A percentile compares a stretch with the other conserved stretches of the same genome.
These are phyloP conservation scores for Paxillus ammoniavirescens DNA, from an alignment of 768 basidiomycete species.

Conservation along the genomic window DNA sequence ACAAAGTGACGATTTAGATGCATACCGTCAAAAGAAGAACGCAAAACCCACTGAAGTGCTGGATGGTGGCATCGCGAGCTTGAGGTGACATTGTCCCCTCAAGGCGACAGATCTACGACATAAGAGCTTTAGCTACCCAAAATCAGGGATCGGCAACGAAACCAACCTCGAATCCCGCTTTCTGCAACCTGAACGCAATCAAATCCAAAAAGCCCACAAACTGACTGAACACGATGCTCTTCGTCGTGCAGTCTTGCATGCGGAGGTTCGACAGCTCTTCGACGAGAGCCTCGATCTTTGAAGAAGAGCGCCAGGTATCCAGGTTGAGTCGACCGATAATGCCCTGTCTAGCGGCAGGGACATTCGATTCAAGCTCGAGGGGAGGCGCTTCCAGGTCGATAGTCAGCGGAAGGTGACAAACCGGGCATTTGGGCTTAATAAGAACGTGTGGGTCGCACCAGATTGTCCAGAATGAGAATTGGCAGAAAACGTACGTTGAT, in stretches of 20 bases:
- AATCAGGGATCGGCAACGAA: not conserved
- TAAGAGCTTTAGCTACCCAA: not conserved
- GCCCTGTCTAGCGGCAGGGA: constrained; percentile 65
- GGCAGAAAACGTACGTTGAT: constrained; percentile 44
- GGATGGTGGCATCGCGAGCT: constrained; percentile 90
- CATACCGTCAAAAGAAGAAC: not conserved
- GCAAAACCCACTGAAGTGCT: constrained; percentile 76
- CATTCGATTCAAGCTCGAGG: constrained; percentile 71
- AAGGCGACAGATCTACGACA: constrained; percentile 77
- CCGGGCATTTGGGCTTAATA: constrained; percentile 83
- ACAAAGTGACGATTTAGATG: not conserved
- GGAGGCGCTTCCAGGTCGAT: constrained; percentile 97
- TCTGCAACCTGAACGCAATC: constrained; percentile 89
- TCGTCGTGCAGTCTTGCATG: constrained; percentile 83
- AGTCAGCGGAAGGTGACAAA: constrained; percentile 88
- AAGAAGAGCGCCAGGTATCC: constrained; percentile 90
- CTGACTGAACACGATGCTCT: constrained; percentile 96
- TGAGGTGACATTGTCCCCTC: constrained; percentile 98
- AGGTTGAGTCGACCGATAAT: constrained; percentile 90
- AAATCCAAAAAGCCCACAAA: constrained; percentile 93
- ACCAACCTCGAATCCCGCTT: constrained; percentile 84
- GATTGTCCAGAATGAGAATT: not conserved
- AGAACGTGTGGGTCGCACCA: not conserved
- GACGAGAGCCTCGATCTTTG: constrained; percentile 94
- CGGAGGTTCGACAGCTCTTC: constrained; percentile 90